Conservation (phyloP, 495 filamentous ascomycete species). For the Hyaloscypha bicolor region DNA sequence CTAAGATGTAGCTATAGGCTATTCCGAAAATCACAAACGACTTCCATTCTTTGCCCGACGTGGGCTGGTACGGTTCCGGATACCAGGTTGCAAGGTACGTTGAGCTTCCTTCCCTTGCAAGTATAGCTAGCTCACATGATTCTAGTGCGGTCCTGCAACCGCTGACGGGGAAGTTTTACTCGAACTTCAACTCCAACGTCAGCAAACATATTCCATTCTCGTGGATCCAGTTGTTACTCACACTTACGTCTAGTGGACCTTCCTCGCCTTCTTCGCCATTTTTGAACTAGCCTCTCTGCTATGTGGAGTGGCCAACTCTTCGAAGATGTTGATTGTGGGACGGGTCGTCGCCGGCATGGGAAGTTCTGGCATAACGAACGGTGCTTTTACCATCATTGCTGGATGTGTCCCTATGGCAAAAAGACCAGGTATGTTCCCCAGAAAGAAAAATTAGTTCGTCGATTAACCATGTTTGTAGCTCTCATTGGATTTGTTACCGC, state of each 20-base stretch:
- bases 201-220: not conserved
- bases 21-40: conserved; percentile 45
- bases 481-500: conserved; percentile 47
- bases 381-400: conserved; percentile 55
- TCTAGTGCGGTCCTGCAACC: conserved; percentile 47
- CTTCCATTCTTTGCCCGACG: conserved; percentile 46
- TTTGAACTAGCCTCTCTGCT: conserved; percentile 58
- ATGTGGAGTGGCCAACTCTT: conserved; percentile 54
- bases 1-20: conserved; percentile 32
- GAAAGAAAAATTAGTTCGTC: not conserved
- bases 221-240: too few relatives aligned
- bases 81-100: conserved; percentile 45
- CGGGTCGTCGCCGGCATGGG: conserved; percentile 57
- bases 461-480: not conserved
- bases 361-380: conserved; percentile 51
- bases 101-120: conserved; percentile 30
- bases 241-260: conserved; percentile 41
- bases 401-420: conserved; percentile 50
- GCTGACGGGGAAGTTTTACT: conserved; percentile 49
- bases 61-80: conserved; percentile 55
- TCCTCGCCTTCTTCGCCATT: conserved; percentile 46
- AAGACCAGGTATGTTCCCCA: conserved; percentile 52
- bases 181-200: conserved; percentile 46
- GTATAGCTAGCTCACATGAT: not conserved
- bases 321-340: conserved; percentile 56